Base-by-base conservation (phyloP, 305 asterid genomes). In the Fraxinus nigra region DNA sequence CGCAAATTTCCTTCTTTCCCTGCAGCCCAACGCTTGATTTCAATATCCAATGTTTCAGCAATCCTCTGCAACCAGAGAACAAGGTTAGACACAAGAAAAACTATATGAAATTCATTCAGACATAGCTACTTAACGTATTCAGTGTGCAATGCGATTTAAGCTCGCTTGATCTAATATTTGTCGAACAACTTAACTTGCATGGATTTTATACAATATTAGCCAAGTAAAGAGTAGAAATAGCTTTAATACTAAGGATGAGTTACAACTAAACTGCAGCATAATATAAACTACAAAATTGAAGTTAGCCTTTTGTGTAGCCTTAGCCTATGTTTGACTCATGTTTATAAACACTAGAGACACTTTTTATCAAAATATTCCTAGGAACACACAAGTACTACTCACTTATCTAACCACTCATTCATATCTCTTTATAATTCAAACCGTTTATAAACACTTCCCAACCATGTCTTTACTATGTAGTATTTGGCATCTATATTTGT, bases 11-110 rank as follows among this genome's bases (percentile, higher is more conserved):
- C 97, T 88, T 96, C 98, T 90, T 94, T 94, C 79, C 98, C 97
- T 77, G 99, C 97, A 83, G 99, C 96, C 99, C 98, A 97, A 3
- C 98, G 98, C 90, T 91, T 97, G 92, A 97, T 92, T 89, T 97
- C 99, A 82, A 86, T 80, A 86, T 97, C 98, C 82, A 93, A 82
- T 69, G 97, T 88, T 85, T 93, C 99, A 35, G 92, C 87, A 82
- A 89, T 85, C 85, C 98, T 94, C 99, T 97, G 97, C 28, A 88
- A 87, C 40, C 74, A 85, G 65, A 81, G 54, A 38, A 83, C 63
- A 82, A 26, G 34, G 78, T 87, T 48, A 90, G 76, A 82, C 75
- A 78, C 77, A 79, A 24, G 28, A 69, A 76, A 76, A n/a, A 63
- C 56, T 48, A 70, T 48, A 74, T 20, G 65, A 56, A 48, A 73